A percentile compares a stretch with the other conserved stretches of the same genome.
phyloP scores from a whole-genome alignment of 495 filamentous ascomycete genomes.

The Clavariopsis aquatica region DNA sequence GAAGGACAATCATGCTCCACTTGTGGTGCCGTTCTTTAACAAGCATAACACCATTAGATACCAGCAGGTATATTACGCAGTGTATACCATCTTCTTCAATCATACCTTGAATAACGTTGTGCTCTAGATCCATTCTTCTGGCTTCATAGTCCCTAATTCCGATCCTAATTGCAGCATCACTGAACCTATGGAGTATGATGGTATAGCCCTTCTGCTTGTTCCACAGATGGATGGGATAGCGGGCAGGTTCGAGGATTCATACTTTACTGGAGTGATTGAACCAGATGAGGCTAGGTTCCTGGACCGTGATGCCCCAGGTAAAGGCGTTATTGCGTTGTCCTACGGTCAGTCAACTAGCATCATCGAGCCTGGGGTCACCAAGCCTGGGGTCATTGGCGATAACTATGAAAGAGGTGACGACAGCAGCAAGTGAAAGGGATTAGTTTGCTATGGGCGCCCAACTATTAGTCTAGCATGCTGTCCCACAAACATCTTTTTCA shows the following conservation, averaged over 20 bases:
- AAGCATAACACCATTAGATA: slow-evolving; percentile 21
- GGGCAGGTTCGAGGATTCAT: slow-evolving; percentile 1
- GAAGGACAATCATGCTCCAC: slow-evolving; percentile 18
- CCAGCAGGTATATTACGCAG: background rate
- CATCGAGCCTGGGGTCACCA: background rate
- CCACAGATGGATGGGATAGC: background rate
- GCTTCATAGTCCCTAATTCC: slow-evolving; percentile 4
- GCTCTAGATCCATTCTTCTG: background rate
- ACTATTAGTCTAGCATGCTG: background rate
- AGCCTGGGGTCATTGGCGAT: too few species aligned
- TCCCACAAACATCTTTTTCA: background rate
- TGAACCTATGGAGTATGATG: slow-evolving; percentile 17
- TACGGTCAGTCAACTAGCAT: background rate
- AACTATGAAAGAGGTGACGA: background rate
- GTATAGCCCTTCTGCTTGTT: slow-evolving; percentile 3
- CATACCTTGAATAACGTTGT: background rate
- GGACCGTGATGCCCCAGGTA: slow-evolving; percentile 12
- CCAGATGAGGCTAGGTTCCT: slow-evolving; percentile 18
- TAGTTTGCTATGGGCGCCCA: background rate
- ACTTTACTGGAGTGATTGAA: slow-evolving; percentile 15
- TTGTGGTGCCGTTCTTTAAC: slow-evolving; percentile 16
- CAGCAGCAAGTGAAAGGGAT: background rate
- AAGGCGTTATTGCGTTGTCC: slow-evolving; percentile 10
- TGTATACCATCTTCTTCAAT: background rate
- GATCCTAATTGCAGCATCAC: background rate